A percentile compares a stretch with the other conserved stretches of the same genome.
Conservation (phyloP, 305 asterid genomes). For the Fraxinus platypoda region DNA sequence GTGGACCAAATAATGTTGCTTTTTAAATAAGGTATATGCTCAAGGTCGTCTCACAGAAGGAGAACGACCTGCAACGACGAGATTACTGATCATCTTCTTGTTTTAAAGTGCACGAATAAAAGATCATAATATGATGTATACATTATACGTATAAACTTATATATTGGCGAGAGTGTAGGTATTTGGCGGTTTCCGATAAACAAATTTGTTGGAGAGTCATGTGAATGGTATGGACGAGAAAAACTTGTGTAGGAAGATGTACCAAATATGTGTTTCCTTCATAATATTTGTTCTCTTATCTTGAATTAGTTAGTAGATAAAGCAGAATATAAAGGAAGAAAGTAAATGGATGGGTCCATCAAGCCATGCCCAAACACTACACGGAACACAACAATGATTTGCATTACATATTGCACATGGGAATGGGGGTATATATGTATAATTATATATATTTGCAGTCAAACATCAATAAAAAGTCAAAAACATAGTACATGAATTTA, state of each 20-base stretch:
- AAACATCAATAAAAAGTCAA: neutral
- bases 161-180: neutral
- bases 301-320: neutral
- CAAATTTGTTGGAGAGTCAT: neutral
- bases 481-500: neutral
- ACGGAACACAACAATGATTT: conserved; percentile 1
- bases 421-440: neutral
- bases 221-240: neutral
- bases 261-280: neutral
- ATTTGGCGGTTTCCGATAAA: neutral
- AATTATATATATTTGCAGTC: neutral
- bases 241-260: neutral
- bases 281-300: neutral
- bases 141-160: neutral
- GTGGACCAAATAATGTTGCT: neutral
- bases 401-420: conserved; percentile 8
- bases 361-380: conserved; percentile 3
- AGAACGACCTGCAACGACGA: neutral
- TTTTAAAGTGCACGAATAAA: neutral
- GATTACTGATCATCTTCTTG: neutral
- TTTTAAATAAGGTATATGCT: neutral
- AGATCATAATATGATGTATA: neutral
- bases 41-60: neutral
- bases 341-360: conserved; percentile 1
- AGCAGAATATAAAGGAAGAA: neutral